A percentile compares a stretch with the other conserved stretches of the same genome.
Evolutionary conservation across 345 rosid genomes (phyloP).

Genomic region (Bretschneidera sinensis): DNA sequence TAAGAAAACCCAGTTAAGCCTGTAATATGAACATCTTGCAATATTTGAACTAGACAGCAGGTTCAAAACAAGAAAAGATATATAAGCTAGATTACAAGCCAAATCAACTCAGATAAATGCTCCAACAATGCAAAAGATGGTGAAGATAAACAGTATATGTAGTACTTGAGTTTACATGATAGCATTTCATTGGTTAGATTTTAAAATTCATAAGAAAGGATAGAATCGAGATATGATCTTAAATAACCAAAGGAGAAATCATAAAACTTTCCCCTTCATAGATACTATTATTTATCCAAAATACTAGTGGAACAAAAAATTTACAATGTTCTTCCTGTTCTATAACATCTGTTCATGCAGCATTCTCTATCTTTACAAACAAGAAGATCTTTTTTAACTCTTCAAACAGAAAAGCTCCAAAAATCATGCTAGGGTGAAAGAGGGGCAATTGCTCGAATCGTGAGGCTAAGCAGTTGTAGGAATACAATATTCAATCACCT

Average conservation of each 20-base stretch:
- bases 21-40: no score
- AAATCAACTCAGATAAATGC: not conserved
- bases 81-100: not conserved
- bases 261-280: constrained; percentile 24
- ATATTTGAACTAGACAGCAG: not conserved
- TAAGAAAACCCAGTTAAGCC: not conserved
- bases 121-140: not conserved
- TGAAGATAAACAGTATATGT: not conserved
- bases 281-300: constrained; percentile 25
- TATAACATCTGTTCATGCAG: constrained; percentile 29
- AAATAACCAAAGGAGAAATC: constrained; percentile 18
- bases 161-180: not conserved
- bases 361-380: constrained; percentile 44
- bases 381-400: constrained; percentile 32
- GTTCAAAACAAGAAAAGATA: constrained; percentile 5
- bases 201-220: constrained; percentile 12
- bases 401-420: constrained; percentile 36
- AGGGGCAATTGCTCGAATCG: constrained; percentile 28
- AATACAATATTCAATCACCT: constrained; percentile 45
- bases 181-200: constrained; percentile 9
- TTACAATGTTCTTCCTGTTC: constrained; percentile 39
- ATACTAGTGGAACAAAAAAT: constrained; percentile 24
- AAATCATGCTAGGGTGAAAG: constrained; percentile 30
- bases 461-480: constrained; percentile 37
- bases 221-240: constrained; percentile 11